Evolutionary conservation across 2,329 filamentous ascomycete species (phyloP).

Genomic region (Talaromyces sp.): DNA sequence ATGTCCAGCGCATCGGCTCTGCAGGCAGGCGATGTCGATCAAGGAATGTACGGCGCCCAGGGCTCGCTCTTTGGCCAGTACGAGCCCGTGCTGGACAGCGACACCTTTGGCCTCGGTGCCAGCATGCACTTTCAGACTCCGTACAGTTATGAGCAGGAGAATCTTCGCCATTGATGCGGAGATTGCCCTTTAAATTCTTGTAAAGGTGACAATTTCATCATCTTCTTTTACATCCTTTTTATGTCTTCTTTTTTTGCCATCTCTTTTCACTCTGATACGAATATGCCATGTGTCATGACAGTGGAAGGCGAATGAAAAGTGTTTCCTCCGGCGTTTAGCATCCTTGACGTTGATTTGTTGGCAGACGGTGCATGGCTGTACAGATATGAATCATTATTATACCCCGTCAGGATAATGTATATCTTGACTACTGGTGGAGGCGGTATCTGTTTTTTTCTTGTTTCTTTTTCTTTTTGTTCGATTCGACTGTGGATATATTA

Average conservation of each 20-base stretch:
- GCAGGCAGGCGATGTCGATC: constrained; percentile 30
- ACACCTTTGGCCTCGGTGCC: constrained; percentile 86
- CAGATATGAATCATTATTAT: constrained; percentile 9
- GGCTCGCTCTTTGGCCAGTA: constrained; percentile 61
- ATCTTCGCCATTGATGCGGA: constrained; percentile 25
- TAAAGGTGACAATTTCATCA: neutral
- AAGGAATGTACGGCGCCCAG: constrained; percentile 38
- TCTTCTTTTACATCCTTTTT: neutral
- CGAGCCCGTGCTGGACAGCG: constrained; percentile 83
- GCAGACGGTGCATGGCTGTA: constrained; percentile 6
- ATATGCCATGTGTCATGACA: constrained; percentile 12
- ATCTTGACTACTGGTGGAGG: neutral
- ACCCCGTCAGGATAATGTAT: constrained; percentile 8
- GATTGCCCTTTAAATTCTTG: neutral
- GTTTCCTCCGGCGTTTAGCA: constrained; percentile 8
- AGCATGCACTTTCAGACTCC: constrained; percentile 92
- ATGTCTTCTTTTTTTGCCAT: neutral
- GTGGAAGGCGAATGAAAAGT: constrained; percentile 12
- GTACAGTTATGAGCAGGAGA: constrained; percentile 49
- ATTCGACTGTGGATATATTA: neutral
- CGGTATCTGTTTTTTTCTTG: neutral
- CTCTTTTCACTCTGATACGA: constrained; percentile 6
- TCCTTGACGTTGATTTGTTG: constrained; percentile 1
- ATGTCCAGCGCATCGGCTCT: constrained; percentile 38
- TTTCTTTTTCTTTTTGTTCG: neutral